Percentiles rank a stretch among this genome's conserved stretches.
Conservation (phyloP, 495 filamentous ascomycete species). For the Tricharina praecox region DNA sequence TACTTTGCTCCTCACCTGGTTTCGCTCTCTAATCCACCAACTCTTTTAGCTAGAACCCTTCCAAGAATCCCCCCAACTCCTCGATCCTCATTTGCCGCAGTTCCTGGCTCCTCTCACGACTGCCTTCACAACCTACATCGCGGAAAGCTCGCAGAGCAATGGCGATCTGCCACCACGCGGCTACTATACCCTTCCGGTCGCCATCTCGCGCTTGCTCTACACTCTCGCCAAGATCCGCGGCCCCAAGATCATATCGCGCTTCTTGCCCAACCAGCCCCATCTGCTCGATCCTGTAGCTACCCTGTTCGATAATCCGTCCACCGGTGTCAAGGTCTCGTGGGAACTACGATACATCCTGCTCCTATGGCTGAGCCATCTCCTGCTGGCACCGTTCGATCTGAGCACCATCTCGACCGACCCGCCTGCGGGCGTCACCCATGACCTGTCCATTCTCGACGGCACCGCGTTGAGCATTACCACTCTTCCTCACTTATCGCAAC, state of each 20-base stretch:
- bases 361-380: slow-evolving; percentile 81
- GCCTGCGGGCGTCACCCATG: slow-evolving; percentile 27
- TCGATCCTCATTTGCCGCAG: slow-evolving; percentile 69
- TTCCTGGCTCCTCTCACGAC: slow-evolving; percentile 56
- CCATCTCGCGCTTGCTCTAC: slow-evolving; percentile 64
- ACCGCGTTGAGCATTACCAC: slow-evolving; percentile 26
- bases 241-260: slow-evolving; percentile 75
- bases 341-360: slow-evolving; percentile 77
- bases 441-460: slow-evolving; percentile 6
- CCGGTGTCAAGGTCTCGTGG: slow-evolving; percentile 36
- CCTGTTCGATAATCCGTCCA: slow-evolving; percentile 8
- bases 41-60: slow-evolving; percentile 62
- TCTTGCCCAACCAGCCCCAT: slow-evolving; percentile 73
- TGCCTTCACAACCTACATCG: slow-evolving; percentile 54
- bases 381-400: slow-evolving; percentile 87
- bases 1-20: slow-evolving; percentile 31
- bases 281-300: slow-evolving; percentile 55
- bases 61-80: slow-evolving; percentile 86
- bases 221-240: slow-evolving; percentile 88
- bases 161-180: slow-evolving; percentile 11
- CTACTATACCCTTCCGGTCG: slow-evolving; percentile 31
- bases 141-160: slow-evolving; percentile 6
- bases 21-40: slow-evolving; percentile 25
- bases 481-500: slow-evolving; percentile 50
- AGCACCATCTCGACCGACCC: slow-evolving; percentile 56